A percentile compares a stretch with the other conserved stretches of the same genome.
Conservation (phyloP, 2,329 filamentous ascomycete species). For the Ambrosiella cleistominuta region DNA sequence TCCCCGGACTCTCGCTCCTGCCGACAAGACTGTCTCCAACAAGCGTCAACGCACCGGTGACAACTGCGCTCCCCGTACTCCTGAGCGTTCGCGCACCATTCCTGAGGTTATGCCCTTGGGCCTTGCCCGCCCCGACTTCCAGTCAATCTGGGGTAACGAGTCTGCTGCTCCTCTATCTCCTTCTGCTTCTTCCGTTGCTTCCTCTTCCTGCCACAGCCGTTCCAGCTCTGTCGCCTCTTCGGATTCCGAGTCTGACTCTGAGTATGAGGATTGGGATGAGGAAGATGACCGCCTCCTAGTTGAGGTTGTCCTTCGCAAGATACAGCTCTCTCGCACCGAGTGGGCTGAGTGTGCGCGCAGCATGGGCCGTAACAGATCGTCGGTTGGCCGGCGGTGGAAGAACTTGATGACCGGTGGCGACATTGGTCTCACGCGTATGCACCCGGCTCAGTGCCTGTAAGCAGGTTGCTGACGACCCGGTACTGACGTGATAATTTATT, state of each 20-base stretch:
- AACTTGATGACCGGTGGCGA: slow-evolving; percentile 41
- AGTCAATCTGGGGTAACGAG: slow-evolving; percentile 19
- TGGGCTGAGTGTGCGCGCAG: slow-evolving; percentile 51
- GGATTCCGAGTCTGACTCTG: slow-evolving; percentile 22
- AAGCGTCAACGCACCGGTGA: slow-evolving; percentile 34
- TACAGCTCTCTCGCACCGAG: slow-evolving; percentile 44
- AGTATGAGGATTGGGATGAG: slow-evolving; percentile 36
- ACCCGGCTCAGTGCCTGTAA: slow-evolving; percentile 1
- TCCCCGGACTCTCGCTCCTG: slow-evolving; percentile 4
- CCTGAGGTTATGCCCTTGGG: slow-evolving; percentile 43
- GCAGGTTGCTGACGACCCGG: neutral
- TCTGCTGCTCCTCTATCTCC: neutral
- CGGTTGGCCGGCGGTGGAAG: slow-evolving; percentile 43
- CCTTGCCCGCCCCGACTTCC: slow-evolving; percentile 40
- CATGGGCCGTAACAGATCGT: slow-evolving; percentile 41
- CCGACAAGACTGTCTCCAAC: slow-evolving; percentile 20
- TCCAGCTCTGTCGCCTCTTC: slow-evolving; percentile 20
- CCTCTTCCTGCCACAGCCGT: neutral
- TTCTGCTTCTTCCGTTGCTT: slow-evolving; percentile 3
- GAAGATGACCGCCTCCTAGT: slow-evolving; percentile 49
- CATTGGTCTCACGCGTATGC: slow-evolving; percentile 35
- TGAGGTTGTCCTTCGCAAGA: slow-evolving; percentile 50
- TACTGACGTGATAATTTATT: neutral
- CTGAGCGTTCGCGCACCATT: slow-evolving; percentile 42
- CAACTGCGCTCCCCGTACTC: slow-evolving; percentile 30